Evolutionary conservation across 2,329 filamentous ascomycete species (phyloP), one percentile per base, ranked within the genome.

Genomic region (Phialocephala subalpina): DNA sequence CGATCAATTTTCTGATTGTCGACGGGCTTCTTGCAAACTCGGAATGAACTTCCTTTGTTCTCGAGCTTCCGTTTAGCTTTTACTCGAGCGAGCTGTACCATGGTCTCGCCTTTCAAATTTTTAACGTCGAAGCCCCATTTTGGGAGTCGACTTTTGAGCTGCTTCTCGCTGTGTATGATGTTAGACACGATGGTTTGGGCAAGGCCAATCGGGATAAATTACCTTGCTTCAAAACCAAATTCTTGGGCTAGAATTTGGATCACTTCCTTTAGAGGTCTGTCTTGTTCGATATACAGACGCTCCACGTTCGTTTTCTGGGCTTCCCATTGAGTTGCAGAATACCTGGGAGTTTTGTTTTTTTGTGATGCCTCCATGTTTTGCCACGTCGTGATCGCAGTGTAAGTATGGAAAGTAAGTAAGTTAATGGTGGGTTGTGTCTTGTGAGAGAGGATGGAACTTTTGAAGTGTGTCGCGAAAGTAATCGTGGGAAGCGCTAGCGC

Each of bases 61-160:
- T 65, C 49, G 9, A 58, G 8, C 11, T 52, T 36, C 2, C 58
- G 58, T 33, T 58, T 65, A 8, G 59, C 58, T 56, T 59, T 61
- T 2, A 25, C 47, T 33, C 59, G 38, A 20, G 58, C 63, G 33
- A 65, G 38, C 18, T 35, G 18, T 14, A 57, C 3, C 53, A 62
- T 53, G 20, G 55, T 65, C 7, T 62, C 29, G 14, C 58, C 40
- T 45, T 58, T 65, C 16, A 65, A 1, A 38, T 65, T 62, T 59
- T 65, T 65, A 55, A 35, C 53, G 22, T 65, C 63, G 3, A 65
- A 45, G n/a, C 36, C 59, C 63, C 63, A 65, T 58, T 53, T 65
- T 29, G 58, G 27, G 22, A 65, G 53, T 33, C 63, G 25, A 16
- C 63, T 65, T 53, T 62, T 65, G 33, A 65, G 47, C 45, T 65